Percentiles rank a stretch among this genome's conserved stretches.
Conservation (phyloP, 2,329 filamentous ascomycete species). For the Rachicladosporium sp. region DNA sequence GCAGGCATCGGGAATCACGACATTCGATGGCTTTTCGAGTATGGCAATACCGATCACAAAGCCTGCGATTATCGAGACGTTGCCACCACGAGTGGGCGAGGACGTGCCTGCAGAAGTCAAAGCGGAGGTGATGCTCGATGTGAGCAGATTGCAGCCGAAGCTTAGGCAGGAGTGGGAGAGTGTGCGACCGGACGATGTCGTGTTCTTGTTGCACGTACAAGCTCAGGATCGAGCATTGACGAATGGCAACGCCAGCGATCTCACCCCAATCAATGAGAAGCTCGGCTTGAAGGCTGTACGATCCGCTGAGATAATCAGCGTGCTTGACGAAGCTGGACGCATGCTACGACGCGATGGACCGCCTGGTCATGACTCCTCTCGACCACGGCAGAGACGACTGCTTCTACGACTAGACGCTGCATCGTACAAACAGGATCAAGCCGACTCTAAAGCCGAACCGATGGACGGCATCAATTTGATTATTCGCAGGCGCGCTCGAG, state of each 20-base stretch:
- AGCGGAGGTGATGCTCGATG: conserved; percentile 75
- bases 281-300: conserved; percentile 60
- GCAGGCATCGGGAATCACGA: conserved; percentile 46
- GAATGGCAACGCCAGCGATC: conserved; percentile 41
- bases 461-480: conserved; percentile 80
- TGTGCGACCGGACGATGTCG: conserved; percentile 72
- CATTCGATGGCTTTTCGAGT: conserved; percentile 73
- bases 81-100: conserved; percentile 71
- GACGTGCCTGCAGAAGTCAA: conserved; percentile 71
- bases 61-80: conserved; percentile 75
- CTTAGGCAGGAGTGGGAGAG: conserved; percentile 82
- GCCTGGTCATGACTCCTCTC: conserved; percentile 48
- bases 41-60: conserved; percentile 85
- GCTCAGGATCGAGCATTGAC: conserved; percentile 40
- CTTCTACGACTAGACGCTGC: conserved; percentile 69
- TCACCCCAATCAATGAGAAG: conserved; percentile 38
- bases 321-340: conserved; percentile 74
- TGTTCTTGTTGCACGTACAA: conserved; percentile 74
- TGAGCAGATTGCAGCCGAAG: conserved; percentile 63
- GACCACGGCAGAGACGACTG: conserved; percentile 53
- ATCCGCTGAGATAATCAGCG: conserved; percentile 72
- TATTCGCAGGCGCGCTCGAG: conserved; percentile 67
- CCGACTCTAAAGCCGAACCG: conserved; percentile 56
- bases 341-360: conserved; percentile 47
- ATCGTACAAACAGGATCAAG: conserved; percentile 66